These are phyloP conservation scores for Cladophialophora exuberans DNA, from an alignment of 2,329 filamentous ascomycete genomes.

Conservation along the genomic window DNA sequence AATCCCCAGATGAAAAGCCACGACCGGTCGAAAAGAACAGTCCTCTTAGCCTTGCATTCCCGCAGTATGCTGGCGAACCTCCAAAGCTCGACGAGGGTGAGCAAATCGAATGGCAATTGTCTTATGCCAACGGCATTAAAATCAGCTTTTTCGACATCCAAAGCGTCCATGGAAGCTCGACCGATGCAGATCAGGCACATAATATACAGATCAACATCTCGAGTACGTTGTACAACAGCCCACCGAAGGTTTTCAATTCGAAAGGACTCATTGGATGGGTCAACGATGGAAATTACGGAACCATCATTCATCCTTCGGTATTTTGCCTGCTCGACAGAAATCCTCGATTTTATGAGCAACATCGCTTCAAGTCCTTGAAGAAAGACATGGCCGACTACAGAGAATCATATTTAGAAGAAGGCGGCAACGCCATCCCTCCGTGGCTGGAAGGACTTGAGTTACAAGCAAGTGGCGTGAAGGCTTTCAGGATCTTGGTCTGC, in stretches of 20 bases:
- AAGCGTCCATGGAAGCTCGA: constrained; percentile 17
- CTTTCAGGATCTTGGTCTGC: constrained; percentile 41
- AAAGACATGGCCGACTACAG: constrained; percentile 28
- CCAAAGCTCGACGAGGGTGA: constrained; percentile 26
- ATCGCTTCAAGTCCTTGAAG: constrained; percentile 33
- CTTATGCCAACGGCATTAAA: constrained; percentile 25
- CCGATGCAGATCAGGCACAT: constrained; percentile 22
- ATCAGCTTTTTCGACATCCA: constrained; percentile 31
- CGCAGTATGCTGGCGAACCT: constrained; percentile 28
- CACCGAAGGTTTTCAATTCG: constrained; percentile 25
- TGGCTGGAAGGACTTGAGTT: constrained; percentile 35
- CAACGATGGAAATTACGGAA: constrained; percentile 34
- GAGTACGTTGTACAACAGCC: constrained; percentile 22
- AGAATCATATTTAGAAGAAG: constrained; percentile 34
- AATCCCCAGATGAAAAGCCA: constrained; percentile 11
- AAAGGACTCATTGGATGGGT: constrained; percentile 29
- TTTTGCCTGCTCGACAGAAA: constrained; percentile 39
- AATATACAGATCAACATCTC: constrained; percentile 22
- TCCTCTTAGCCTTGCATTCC: constrained; percentile 25
- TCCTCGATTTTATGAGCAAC: constrained; percentile 35
- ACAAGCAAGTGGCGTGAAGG: constrained; percentile 33
- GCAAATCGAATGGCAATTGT: constrained; percentile 29
- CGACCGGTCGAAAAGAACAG: not conserved
- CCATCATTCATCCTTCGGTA: constrained; percentile 40
- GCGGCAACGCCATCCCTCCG: constrained; percentile 32